Evolutionary conservation across 306 rosid genomes (phyloP), one percentile per base, ranked within the genome.

Genomic region (Vicia sativa): DNA sequence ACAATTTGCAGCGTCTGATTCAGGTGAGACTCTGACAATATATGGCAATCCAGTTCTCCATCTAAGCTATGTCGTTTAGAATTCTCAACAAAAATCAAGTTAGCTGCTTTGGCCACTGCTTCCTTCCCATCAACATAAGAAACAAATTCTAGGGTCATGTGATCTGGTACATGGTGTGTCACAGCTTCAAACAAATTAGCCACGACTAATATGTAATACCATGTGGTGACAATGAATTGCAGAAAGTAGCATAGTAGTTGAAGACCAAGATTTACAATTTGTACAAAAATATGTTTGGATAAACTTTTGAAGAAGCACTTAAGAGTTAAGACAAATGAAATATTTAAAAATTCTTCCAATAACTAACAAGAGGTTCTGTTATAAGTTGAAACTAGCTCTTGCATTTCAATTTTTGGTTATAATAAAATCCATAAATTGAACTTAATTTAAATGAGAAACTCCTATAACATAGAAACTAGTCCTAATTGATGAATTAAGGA

Each of bases 111-210:
- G 42, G 83, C 74, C 38, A 92, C 67, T 48, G 91, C 89, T 79
- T 87, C 92, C 84, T 86, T 92, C 75, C 91, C 96, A 59, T 92
- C 96, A 69, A 71, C 76, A 48, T 72, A 75, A 39, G 95, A 87
- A 68, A 74, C 72, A 79, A 92, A 84, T 78, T 89, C 91, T 63
- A 92, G 48, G 63, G 77, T 66, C 90, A 89, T 82, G 56, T 52
- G 65, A 60, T 77, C 75, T 31, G 73, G 69, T 70, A 42, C 80
- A 46, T 19, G 49, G 53, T 46, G 52, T 57, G 75, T 74, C 38
- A 72, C 78, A 55, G 67, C 67, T 56, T 77, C 84, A 10, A 86
- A 52, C 39, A 78, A 29, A 65, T 29, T 23, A 43, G 62, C 64
- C 69, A 80, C 31, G 13, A 67, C 72, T 63, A 57, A 39, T 63